A percentile compares a stretch with the other conserved stretches of the same genome.
These are phyloP conservation scores for Cadophora malorum DNA, from an alignment of 2,329 filamentous ascomycete species.

Conservation along the genomic window DNA sequence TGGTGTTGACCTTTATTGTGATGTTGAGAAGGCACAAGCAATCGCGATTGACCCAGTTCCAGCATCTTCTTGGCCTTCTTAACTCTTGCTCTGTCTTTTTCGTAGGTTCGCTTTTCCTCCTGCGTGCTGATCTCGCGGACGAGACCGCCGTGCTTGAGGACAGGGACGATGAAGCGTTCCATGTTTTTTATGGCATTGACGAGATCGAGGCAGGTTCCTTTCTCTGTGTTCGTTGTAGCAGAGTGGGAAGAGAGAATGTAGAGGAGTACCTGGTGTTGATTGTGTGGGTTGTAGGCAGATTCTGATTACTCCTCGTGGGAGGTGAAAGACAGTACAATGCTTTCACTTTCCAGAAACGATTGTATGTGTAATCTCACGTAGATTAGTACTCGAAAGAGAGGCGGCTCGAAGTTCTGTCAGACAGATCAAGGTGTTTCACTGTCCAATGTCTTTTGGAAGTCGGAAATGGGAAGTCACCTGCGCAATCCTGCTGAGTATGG, in stretches of 20 bases:
- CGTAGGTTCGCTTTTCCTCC: not conserved
- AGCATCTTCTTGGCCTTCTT: not conserved
- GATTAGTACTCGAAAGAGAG: not conserved
- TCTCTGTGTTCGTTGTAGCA: not conserved
- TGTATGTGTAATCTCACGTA: not conserved
- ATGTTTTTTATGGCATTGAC: not conserved
- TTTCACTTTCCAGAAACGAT: not conserved
- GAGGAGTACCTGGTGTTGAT: not conserved
- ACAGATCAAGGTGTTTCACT: not conserved
- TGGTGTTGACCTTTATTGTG: slow-evolving; percentile 1
- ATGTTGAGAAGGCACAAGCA: not conserved
- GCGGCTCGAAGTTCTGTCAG: not conserved
- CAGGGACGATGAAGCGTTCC: slow-evolving; percentile 5
- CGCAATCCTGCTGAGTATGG: not conserved
- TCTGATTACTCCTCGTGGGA: not conserved
- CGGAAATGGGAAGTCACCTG: not conserved
- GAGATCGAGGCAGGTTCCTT: too few species aligned
- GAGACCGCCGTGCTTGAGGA: not conserved
- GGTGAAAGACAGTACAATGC: not conserved
- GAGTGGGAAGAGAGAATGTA: not conserved
- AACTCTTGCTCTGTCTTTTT: slow-evolving; percentile 4
- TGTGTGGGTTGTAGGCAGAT: not conserved
- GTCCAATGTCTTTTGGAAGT: not conserved
- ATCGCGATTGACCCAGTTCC: slow-evolving; percentile 2
- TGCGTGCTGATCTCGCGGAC: not conserved